Conservation (phyloP, 768 basidiomycete species). For the Epithele typhae region DNA sequence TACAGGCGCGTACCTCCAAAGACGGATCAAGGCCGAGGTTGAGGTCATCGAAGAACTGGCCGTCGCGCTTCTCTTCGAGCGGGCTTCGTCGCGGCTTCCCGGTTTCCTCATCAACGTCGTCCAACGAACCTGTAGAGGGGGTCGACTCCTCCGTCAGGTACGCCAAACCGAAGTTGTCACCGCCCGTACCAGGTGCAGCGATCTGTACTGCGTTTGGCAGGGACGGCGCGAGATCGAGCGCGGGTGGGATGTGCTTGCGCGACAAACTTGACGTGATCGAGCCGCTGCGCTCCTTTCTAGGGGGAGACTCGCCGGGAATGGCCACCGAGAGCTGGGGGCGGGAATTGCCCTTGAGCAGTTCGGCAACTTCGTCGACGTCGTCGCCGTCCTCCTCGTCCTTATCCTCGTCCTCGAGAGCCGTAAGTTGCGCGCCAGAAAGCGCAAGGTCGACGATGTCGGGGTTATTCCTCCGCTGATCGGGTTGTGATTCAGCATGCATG, state of each 20-base stretch:
- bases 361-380: constrained; percentile 35
- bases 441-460: constrained; percentile 51
- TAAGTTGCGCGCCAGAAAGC: constrained; percentile 39
- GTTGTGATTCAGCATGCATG: constrained; percentile 36
- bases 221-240: constrained; percentile 35
- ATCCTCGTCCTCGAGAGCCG: constrained; percentile 18
- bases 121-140: constrained; percentile 11
- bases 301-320: constrained; percentile 32
- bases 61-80: constrained; percentile 41
- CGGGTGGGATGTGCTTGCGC: constrained; percentile 50
- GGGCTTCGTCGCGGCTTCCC: constrained; percentile 27
- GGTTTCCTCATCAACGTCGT: constrained; percentile 9
- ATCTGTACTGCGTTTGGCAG: constrained; percentile 30
- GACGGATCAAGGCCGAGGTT: constrained; percentile 43
- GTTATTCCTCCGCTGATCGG: constrained; percentile 25
- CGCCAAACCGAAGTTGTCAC: constrained; percentile 35
- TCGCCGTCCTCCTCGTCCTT: constrained; percentile 33
- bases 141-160: constrained; percentile 37
- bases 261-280: constrained; percentile 21
- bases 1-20: constrained; percentile 27
- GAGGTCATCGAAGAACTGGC: constrained; percentile 42
- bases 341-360: constrained; percentile 19
- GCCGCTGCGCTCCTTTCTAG: constrained; percentile 21
- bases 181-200: constrained; percentile 27
- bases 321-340: constrained; percentile 32